phyloP scores from a whole-genome alignment of 371 early-diverging fungal genomes.

The Apophysomyces ossiformis region DNA sequence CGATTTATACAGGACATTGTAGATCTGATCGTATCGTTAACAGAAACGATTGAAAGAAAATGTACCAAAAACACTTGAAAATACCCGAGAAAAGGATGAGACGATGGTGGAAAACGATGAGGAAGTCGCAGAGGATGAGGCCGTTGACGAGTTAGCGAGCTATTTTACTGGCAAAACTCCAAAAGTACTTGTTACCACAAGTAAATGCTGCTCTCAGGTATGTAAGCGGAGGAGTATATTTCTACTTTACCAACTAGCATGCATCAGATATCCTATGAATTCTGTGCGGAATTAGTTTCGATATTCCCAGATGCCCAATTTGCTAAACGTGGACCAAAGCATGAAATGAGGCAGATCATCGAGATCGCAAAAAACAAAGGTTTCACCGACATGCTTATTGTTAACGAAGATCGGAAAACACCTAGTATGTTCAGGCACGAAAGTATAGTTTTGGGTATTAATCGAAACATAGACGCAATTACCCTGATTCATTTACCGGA shows the following conservation, averaged over 20 bases:
- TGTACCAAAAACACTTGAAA: conserved; percentile 93
- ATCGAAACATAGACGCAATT: conserved; percentile 67
- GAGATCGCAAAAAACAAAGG: conserved; percentile 87
- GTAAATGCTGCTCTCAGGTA: conserved; percentile 63
- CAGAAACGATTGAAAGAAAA: conserved; percentile 88
- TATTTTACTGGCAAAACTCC: conserved; percentile 91
- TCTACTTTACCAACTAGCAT: neutral
- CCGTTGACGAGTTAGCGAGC: conserved; percentile 89
- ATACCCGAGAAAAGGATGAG: conserved; percentile 91
- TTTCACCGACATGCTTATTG: conserved; percentile 90
- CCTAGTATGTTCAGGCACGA: conserved; percentile 71
- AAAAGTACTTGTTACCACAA: conserved; percentile 95
- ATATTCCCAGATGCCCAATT: conserved; percentile 94
- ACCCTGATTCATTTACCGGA: conserved; percentile 95
- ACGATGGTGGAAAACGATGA: conserved; percentile 87
- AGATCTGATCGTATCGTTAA: neutral
- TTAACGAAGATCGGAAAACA: conserved; percentile 90
- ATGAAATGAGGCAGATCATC: conserved; percentile 89
- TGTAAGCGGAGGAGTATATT: neutral
- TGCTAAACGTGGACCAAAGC: conserved; percentile 85
- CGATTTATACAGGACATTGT: neutral
- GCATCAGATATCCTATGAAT: conserved; percentile 67
- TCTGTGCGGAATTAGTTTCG: conserved; percentile 87
- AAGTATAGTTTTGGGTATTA: neutral
- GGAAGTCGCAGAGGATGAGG: conserved; percentile 88